Base-by-base conservation (phyloP, 2,329 filamentous ascomycete genomes). In the Hypoxylon sp. region DNA sequence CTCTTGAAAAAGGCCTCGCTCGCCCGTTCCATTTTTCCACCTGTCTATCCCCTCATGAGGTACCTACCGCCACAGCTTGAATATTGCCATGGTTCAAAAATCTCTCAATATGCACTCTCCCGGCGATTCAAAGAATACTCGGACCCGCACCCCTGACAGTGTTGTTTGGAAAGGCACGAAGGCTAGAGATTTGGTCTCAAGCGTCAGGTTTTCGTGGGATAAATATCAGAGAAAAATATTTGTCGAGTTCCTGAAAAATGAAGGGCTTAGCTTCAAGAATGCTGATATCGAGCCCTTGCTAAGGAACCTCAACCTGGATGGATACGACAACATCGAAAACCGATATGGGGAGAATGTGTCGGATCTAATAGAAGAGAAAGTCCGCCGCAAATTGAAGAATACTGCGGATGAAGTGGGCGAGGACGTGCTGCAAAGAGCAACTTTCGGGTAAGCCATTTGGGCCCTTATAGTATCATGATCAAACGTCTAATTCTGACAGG, bases 131-230 rank as follows among this genome's bases (percentile, higher is more conserved):
- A 57, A 57, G 7, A 4, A 19, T 16, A 6, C 1, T n/a, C 54
- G 21, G 5, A 21, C 7, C n/a, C 62, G 68, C 19, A 64, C 65
- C 14, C 30, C 62, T 7, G 16, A 65, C 34, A 67, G 63, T 1
- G 3, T 61, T n/a, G 63, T 70, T 25, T 70, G 65, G 66, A 51
- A 41, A 8, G 34, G 5, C 0, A 63, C 48, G 0, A 67, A 37
- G 21, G 68, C 68, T 3, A 23, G 8, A 21, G 16, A 67, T 11
- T 46, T 70, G 5, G 25, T 39, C 6, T 67, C 66, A 0, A 29
- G 58, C 9, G 48, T 57, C 3, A 56, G 57, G 12, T 65, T 69
- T 46, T 45, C 41, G 3, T 71, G 69, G 69, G 51, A 69, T 30
- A 55, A 30, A 5, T 21, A 46, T 27, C 69, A 71, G 25, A 66